Conservation (phyloP, 192 early-diverging fungal species). For the Chytriomyces sp. region DNA sequence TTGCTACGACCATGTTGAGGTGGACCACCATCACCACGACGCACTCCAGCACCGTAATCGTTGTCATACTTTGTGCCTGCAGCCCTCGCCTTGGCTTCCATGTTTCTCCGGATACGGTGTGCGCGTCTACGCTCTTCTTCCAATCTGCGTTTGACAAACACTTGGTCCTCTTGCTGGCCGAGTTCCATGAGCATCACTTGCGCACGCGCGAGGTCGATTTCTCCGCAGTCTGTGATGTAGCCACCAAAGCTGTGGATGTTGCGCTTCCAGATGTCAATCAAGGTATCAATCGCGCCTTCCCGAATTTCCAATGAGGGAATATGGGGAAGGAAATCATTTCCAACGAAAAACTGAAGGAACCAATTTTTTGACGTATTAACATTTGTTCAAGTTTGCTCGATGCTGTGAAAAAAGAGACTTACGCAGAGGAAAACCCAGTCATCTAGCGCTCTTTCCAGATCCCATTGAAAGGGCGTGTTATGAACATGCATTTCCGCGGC, state of each 20-base stretch:
- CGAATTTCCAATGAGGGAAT: conserved; percentile 92
- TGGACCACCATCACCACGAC: background rate
- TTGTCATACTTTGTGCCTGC: conserved; percentile 3
- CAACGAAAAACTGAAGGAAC: conserved; percentile 76
- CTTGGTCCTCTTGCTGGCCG: conserved; percentile 56
- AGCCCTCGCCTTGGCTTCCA: conserved; percentile 32
- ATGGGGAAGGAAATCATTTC: conserved; percentile 97
- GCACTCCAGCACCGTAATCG: conserved; percentile 24
- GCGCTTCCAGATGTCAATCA: conserved; percentile 67
- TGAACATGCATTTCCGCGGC: conserved; percentile 80
- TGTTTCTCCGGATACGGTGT: conserved; percentile 36
- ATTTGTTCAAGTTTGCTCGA: no score
- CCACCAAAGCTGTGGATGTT: conserved; percentile 65
- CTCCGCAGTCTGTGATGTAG: conserved; percentile 90
- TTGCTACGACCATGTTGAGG: background rate
- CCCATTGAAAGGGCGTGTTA: conserved; percentile 61
- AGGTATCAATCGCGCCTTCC: conserved; percentile 77
- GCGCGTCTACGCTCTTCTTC: conserved; percentile 53
- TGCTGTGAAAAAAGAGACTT: background rate
- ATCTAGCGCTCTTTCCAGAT: conserved; percentile 93
- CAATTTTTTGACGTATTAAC: background rate
- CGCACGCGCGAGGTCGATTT: conserved; percentile 53
- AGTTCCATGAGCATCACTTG: conserved; percentile 57
- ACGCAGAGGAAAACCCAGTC: conserved; percentile 89
- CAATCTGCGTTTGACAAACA: conserved; percentile 52